These are phyloP conservation scores for Aspergillus fumigatiaffinis DNA, from an alignment of 2,329 filamentous ascomycete genomes.

Conservation along the genomic window DNA sequence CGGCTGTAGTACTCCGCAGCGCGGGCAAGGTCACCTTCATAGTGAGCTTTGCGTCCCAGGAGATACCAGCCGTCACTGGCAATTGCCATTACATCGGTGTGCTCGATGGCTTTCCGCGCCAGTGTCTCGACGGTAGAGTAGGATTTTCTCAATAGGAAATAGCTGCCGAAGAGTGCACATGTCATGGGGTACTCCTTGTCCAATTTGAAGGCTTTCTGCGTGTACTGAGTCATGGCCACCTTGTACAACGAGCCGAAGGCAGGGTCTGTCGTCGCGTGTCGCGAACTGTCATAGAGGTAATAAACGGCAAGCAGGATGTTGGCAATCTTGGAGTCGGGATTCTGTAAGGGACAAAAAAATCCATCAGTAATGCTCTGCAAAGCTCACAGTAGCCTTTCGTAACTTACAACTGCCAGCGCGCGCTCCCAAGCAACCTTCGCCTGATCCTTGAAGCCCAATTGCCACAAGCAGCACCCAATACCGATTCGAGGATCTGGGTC, in stretches of 20 bases:
- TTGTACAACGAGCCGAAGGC: constrained; percentile 83
- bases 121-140: constrained; percentile 79
- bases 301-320: constrained; percentile 87
- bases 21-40: constrained; percentile 67
- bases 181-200: constrained; percentile 89
- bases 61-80: constrained; percentile 98
- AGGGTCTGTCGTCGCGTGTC: constrained; percentile 76
- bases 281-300: constrained; percentile 81
- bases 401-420: constrained; percentile 67
- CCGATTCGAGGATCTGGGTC: constrained; percentile 95
- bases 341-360: constrained; percentile 32
- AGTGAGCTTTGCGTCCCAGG: constrained; percentile 86
- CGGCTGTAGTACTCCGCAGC: constrained; percentile 84
- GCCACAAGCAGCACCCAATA: constrained; percentile 96
- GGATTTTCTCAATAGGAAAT: constrained; percentile 80
- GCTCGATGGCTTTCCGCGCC: constrained; percentile 88
- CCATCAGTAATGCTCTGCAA: constrained; percentile 1
- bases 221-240: constrained; percentile 90
- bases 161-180: constrained; percentile 83
- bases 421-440: constrained; percentile 89
- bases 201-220: constrained; percentile 86
- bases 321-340: constrained; percentile 79
- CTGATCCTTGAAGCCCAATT: constrained; percentile 89
- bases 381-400: not conserved
- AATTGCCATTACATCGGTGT: constrained; percentile 92